phyloP scores from a whole-genome alignment of 140 eudicot species.

The Ambrosia hybrid region DNA sequence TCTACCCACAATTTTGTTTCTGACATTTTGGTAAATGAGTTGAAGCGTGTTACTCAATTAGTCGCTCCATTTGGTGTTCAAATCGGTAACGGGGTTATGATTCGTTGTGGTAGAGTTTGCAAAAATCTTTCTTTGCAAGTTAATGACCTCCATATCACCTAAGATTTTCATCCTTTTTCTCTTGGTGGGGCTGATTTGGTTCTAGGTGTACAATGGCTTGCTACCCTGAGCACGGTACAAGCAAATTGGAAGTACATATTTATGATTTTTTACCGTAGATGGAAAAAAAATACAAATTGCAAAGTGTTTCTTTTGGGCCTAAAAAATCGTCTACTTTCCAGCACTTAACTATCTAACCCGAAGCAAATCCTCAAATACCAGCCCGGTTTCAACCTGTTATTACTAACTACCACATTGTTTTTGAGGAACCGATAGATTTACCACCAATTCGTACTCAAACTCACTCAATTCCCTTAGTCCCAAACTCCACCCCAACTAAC shows the following conservation, averaged over 20 bases:
- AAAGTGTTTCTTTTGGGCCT: background rate
- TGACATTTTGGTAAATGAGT: background rate
- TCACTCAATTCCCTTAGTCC: background rate
- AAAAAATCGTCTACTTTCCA: slow-evolving; percentile 3
- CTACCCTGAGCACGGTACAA: too few species aligned
- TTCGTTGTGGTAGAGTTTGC: background rate
- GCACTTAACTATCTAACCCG: background rate
- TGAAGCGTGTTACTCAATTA: background rate
- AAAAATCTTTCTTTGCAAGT: background rate
- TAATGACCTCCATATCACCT: background rate
- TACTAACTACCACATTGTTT: background rate
- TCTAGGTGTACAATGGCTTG: too few species aligned
- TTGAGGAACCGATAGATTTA: background rate
- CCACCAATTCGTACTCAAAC: background rate
- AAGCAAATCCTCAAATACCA: too few species aligned
- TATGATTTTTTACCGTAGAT: slow-evolving; percentile 1
- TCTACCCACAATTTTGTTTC: background rate
- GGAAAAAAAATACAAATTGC: slow-evolving; percentile 8
- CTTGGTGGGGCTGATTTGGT: too few species aligned
- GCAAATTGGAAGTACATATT: slow-evolving; percentile 13
- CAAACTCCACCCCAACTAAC: background rate
- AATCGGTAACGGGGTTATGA: background rate
- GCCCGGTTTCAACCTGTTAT: background rate
- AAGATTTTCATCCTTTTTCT: too few species aligned
- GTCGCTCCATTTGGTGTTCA: slow-evolving; percentile 3